Base-by-base conservation (phyloP, 495 filamentous ascomycete genomes). In the Tuber brumale region DNA sequence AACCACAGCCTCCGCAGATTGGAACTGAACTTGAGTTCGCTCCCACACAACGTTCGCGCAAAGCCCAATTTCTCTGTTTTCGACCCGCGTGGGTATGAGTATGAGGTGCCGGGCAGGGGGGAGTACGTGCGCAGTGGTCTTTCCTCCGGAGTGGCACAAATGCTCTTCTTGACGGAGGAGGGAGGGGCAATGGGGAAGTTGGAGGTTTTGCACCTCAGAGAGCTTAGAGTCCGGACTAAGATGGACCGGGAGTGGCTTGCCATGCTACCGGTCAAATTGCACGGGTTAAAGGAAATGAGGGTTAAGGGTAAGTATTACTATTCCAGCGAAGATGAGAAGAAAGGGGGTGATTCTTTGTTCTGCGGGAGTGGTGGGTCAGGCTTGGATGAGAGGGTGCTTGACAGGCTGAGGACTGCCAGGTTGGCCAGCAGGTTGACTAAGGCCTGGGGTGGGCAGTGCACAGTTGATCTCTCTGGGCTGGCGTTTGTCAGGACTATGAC, bases 51-150 rank as follows among this genome's bases (percentile, higher is more conserved):
- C 12, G 27, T 66, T 27, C 57, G 57, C 57, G 57, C 57, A 14
- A 66, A 35, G 31, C 57, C 57, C 27, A 66, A 66, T 19, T 66
- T 66, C 57, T 35, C 27, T 3, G 27, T 18, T 35, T 66, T 66
- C 57, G 57, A 66, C 31, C 57, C 57, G 12, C 57, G 27, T 3
- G 31, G 43, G 35, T 72, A 74, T 43, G 75, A 76, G 45, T 41
- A 74, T 21, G 73, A 74, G 31, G 43, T 71, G 3, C 27, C 70
- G 6, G 70, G 70, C 7, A 35, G 35, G 18, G 70, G 70, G 70
- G 70, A 19, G 35, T 71, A 45, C 35, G 70, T 41, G 43, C 39
- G 39, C 6, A 45, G 70, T 3, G 18, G 14, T 14, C 18, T 71
- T n/a, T 42, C 70, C 39, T 41, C 70, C 1, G 70, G 70, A 0